Percentiles rank a stretch among this genome's conserved stretches.
These are phyloP conservation scores for Paecilomyces niveus DNA, from an alignment of 2,329 filamentous ascomycete species.

Conservation along the genomic window DNA sequence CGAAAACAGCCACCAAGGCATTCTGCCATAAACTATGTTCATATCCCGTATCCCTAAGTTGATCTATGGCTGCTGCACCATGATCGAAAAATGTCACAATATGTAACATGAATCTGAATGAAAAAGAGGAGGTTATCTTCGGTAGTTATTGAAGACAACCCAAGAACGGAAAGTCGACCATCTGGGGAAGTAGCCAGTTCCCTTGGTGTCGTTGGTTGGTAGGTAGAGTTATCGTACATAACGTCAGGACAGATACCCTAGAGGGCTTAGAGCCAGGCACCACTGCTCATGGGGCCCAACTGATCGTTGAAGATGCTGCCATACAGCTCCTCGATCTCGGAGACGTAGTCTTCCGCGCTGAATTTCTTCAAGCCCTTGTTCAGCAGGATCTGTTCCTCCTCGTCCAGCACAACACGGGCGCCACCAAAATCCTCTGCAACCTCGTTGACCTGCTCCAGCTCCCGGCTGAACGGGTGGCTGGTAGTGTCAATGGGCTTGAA, in stretches of 20 bases:
- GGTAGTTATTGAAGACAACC: neutral
- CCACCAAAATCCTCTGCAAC: slow-evolving; percentile 80
- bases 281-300: slow-evolving; percentile 24
- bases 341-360: slow-evolving; percentile 73
- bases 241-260: neutral
- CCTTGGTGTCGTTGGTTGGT: neutral
- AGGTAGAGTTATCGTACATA: neutral
- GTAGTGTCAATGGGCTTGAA: slow-evolving; percentile 30
- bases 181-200: neutral
- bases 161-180: neutral
- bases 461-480: slow-evolving; percentile 74
- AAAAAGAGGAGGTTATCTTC: neutral
- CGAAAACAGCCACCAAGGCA: neutral
- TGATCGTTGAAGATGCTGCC: slow-evolving; percentile 51
- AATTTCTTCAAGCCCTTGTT: slow-evolving; percentile 66
- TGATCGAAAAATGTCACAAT: neutral
- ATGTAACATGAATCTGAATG: neutral
- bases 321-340: slow-evolving; percentile 67
- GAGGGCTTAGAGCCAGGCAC: slow-evolving; percentile 34
- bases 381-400: slow-evolving; percentile 65
- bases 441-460: slow-evolving; percentile 87
- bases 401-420: slow-evolving; percentile 56
- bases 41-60: neutral
- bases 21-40: neutral
- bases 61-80: neutral